Evolutionary conservation across 371 early-diverging fungal genomes (phyloP).

Genomic region (Synchytrium microbalum): DNA sequence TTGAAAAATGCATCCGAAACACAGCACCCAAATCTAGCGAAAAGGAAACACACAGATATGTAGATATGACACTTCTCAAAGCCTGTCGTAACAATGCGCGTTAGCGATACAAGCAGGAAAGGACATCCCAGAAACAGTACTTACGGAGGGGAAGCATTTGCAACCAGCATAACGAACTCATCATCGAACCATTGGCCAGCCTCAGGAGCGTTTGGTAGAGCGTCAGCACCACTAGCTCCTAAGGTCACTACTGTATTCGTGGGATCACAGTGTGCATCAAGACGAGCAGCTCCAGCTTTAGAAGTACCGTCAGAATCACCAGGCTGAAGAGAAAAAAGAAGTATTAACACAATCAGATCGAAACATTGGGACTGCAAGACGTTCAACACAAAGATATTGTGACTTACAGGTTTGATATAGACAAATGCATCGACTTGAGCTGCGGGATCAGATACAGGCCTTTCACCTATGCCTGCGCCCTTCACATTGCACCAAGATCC

Average conservation of each 20-base stretch:
- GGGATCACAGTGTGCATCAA: slow-evolving; percentile 22
- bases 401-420: slow-evolving; percentile 36
- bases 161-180: slow-evolving; percentile 24
- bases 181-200: slow-evolving; percentile 34
- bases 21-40: no score
- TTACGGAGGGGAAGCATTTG: slow-evolving; percentile 32
- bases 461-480: not conserved
- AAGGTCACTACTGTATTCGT: no score
- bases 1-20: no score
- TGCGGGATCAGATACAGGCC: not conserved
- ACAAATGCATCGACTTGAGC: slow-evolving; percentile 24
- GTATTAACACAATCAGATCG: no score
- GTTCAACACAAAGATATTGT: no score
- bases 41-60: no score
- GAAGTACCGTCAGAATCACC: slow-evolving; percentile 32
- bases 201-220: slow-evolving; percentile 25
- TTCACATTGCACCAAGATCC: not conserved
- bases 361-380: no score
- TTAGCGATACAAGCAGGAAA: no score
- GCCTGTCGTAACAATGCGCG: no score
- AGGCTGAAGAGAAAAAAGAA: no score
- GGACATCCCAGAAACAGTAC: no score
- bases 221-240: slow-evolving; percentile 17
- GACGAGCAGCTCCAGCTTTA: slow-evolving; percentile 12
- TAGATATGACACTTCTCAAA: no score